These are phyloP conservation scores for Fusarium globosum DNA, from an alignment of 2,329 filamentous ascomycete species.

Conservation along the genomic window DNA sequence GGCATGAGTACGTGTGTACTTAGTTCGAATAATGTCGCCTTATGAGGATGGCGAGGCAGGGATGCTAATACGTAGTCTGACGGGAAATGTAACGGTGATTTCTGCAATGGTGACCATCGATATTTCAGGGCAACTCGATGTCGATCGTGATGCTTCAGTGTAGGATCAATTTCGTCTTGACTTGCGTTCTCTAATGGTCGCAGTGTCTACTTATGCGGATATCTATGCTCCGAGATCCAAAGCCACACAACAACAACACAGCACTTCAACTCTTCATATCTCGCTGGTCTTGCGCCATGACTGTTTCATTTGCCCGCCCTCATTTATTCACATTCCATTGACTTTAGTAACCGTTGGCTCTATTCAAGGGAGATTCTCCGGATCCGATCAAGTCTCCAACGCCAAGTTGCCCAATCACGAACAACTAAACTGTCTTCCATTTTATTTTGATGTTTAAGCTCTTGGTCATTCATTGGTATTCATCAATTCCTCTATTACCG, in stretches of 20 bases:
- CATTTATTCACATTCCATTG: slow-evolving; percentile 2
- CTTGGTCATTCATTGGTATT: neutral
- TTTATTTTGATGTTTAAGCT: neutral
- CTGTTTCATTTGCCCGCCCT: neutral
- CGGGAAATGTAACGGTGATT: neutral
- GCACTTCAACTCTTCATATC: neutral
- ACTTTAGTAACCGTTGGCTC: neutral
- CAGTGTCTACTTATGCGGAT: neutral
- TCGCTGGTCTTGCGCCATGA: neutral
- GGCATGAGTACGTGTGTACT: neutral
- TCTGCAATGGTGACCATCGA: neutral
- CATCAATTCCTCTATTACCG: neutral
- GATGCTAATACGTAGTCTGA: neutral
- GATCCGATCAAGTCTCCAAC: neutral
- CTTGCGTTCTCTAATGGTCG: neutral
- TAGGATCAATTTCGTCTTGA: neutral
- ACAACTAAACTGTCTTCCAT: neutral
- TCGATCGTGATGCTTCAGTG: neutral
- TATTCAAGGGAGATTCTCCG: neutral
- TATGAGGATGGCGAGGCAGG: neutral
- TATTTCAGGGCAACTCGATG: neutral
- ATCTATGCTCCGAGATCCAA: neutral
- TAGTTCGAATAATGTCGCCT: neutral
- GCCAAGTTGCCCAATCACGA: neutral
- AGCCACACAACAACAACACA: neutral